These are phyloP conservation scores for Friedmanniomyces endolithicus DNA, from an alignment of 495 filamentous ascomycete species.

Conservation along the genomic window DNA sequence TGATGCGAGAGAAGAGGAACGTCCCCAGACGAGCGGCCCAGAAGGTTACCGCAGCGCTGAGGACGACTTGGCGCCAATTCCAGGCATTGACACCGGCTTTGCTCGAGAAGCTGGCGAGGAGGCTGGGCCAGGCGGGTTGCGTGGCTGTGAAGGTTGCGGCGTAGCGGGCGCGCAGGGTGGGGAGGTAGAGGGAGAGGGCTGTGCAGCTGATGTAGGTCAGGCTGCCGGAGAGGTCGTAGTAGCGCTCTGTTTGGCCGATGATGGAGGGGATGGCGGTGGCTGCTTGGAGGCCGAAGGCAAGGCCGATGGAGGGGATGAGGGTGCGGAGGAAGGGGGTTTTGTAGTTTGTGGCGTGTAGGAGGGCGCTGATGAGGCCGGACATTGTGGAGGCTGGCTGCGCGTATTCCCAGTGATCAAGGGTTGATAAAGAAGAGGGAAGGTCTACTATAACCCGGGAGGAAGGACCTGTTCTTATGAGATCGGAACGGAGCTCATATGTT, in stretches of 20 bases:
- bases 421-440: not conserved
- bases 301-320: constrained; percentile 43
- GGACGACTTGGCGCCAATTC: constrained; percentile 49
- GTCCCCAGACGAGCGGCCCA: constrained; percentile 49
- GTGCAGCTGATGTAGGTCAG: constrained; percentile 49
- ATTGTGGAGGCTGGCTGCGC: not conserved
- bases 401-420: not conserved
- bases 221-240: constrained; percentile 53
- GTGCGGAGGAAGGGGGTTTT: constrained; percentile 46
- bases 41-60: constrained; percentile 42
- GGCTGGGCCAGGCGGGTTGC: constrained; percentile 37
- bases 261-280: constrained; percentile 49
- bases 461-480: no score
- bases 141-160: constrained; percentile 30
- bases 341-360: constrained; percentile 47
- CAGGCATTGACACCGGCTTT: constrained; percentile 29
- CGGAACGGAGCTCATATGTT: no score
- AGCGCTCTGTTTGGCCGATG: constrained; percentile 42
- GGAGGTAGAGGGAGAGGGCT: constrained; percentile 45
- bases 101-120: constrained; percentile 32
- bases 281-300: constrained; percentile 44
- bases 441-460: no score
- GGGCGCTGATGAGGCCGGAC: constrained; percentile 31
- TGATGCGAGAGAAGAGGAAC: constrained; percentile 46
- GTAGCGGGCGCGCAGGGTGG: constrained; percentile 39